Percentiles rank a stretch among this genome's conserved stretches.
Evolutionary conservation across 2,329 filamentous ascomycete species (phyloP).

Genomic region (Fusarium tjaetaba): DNA sequence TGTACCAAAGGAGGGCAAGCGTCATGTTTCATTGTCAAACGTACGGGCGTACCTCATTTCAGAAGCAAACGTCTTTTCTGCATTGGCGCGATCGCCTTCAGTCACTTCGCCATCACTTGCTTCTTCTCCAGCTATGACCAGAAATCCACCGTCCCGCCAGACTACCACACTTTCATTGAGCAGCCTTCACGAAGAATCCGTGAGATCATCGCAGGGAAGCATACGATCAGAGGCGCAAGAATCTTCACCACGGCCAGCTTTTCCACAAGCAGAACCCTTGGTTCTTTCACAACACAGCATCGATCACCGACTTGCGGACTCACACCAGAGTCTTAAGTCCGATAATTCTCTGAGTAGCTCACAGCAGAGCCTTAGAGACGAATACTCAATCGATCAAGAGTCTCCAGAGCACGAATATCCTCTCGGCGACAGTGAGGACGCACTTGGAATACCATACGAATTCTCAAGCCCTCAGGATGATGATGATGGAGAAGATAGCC

Average conservation of each 20-base stretch:
- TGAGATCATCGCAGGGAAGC: constrained; percentile 40
- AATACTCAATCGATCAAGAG: constrained; percentile 35
- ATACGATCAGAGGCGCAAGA: constrained; percentile 37
- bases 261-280: constrained; percentile 9
- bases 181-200: constrained; percentile 41
- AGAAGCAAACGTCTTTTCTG: constrained; percentile 72
- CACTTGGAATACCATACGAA: constrained; percentile 67
- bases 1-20: constrained; percentile 69
- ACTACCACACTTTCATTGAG: constrained; percentile 43
- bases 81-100: constrained; percentile 66
- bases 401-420: constrained; percentile 38
- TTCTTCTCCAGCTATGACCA: constrained; percentile 63
- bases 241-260: constrained; percentile 37
- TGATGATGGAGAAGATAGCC: constrained; percentile 50
- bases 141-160: constrained; percentile 49
- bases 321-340: constrained; percentile 21
- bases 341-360: constrained; percentile 37
- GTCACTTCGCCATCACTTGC: constrained; percentile 54
- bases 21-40: constrained; percentile 70
- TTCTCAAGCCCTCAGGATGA: constrained; percentile 52
- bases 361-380: constrained; percentile 41
- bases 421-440: constrained; percentile 64
- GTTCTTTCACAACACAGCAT: constrained; percentile 17
- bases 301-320: constrained; percentile 28
- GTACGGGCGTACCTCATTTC: constrained; percentile 74